Evolutionary conservation across 2,329 filamentous ascomycete genomes (phyloP), one percentile per base, ranked within the genome.

Genomic region (Dissoconium aciculare): DNA sequence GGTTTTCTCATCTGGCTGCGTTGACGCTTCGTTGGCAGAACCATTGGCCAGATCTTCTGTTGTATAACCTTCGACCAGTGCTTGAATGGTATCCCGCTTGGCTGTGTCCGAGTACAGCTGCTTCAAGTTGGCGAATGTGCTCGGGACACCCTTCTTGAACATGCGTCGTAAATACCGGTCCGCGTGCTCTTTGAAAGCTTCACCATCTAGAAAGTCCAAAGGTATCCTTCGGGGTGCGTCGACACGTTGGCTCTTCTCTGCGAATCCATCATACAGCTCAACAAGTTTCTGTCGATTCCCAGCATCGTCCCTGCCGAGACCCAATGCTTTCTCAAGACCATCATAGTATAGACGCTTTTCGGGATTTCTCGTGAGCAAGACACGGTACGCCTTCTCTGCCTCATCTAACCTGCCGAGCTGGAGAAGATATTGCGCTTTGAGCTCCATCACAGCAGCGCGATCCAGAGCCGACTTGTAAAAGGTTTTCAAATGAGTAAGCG

Each of bases 81-180:
- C 64, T 41, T 78, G 72, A 24, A 98, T 69, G 1, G 66, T 69
- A n/a, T 77, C 66, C 52, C 77, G 80, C 63, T 98, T 98, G 44
- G 60, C 67, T 1, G 67, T 44, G 52, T 93, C 76, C 10, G 66
- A 66, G 60, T 95, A 98, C 13, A 98, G 68, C 43, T 91, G 75
- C 62, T 98, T 98, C 37, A 98, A 68, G 56, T 95, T 98, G 19
- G 84, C 84, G 57, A 98, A 98, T 3, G 87, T 85, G 2, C 89
- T 98, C 2, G 89, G 87, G 3, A 95, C 80, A 8, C 87, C 89
- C 58, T 87, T 92, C 55, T 79, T 74, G 34, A 98, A 66, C 78
- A 91, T 91, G 16, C 77, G 67, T 30, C 75, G 69, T 37, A 98
- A 56, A 53, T 98, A 98, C 13, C 62, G 58, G 51, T 84, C 76